Conservation (phyloP, 2,329 filamentous ascomycete genomes). For the Curvularia hawaiiensis region DNA sequence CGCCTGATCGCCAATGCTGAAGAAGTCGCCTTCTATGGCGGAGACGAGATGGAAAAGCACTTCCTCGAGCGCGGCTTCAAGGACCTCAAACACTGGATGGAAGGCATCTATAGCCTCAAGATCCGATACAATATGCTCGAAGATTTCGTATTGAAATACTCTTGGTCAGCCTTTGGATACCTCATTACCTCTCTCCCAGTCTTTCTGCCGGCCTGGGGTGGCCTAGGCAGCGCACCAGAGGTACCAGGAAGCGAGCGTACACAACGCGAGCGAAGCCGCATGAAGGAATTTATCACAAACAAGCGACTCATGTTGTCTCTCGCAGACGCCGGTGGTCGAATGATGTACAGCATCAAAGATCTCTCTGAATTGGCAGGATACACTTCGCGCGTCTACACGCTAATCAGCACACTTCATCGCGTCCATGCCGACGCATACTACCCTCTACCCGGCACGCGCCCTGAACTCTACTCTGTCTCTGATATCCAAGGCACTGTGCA, state of each 20-base stretch:
- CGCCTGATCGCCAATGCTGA: conserved; percentile 95
- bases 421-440: conserved; percentile 91
- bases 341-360: conserved; percentile 99
- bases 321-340: conserved; percentile 91
- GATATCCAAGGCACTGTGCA: conserved; percentile 94
- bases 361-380: conserved; percentile 94
- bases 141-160: conserved; percentile 97
- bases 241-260: conserved; percentile 57
- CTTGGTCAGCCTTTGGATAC: conserved; percentile 98
- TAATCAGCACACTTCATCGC: conserved; percentile 92
- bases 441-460: conserved; percentile 65
- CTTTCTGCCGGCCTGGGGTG: conserved; percentile 93
- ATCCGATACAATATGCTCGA: conserved; percentile 99
- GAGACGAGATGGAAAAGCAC: conserved; percentile 91
- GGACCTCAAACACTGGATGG: conserved; percentile 95
- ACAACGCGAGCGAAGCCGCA: conserved; percentile 78
- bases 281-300: conserved; percentile 99
- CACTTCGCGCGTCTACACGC: conserved; percentile 92
- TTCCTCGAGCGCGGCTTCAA: conserved; percentile 92
- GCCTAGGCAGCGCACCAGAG: conserved; percentile 75
- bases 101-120: conserved; percentile 95
- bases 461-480: conserved; percentile 85
- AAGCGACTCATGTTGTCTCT: conserved; percentile 97
- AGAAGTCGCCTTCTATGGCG: conserved; percentile 96
- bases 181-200: conserved; percentile 90